Evolutionary conservation across 495 filamentous ascomycete species (phyloP).

Genomic region (Xylaria flabelliformis): DNA sequence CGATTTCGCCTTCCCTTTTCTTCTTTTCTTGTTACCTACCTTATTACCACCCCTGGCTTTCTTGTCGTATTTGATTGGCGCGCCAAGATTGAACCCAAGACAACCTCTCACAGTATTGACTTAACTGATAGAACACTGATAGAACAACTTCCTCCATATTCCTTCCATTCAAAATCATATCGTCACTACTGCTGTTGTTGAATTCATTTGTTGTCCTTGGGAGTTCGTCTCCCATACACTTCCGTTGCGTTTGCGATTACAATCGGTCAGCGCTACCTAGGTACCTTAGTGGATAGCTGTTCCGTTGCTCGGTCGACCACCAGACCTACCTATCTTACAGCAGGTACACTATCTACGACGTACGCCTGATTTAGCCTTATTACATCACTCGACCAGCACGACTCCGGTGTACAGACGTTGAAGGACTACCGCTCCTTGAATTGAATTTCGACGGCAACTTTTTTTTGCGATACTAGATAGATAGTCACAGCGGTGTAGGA

Average conservation of each 20-base stretch:
- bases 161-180: not conserved
- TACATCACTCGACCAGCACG: not conserved
- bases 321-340: not conserved
- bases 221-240: not conserved
- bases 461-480: not conserved
- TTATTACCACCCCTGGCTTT: not conserved
- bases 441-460: not conserved
- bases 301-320: conserved; percentile 21
- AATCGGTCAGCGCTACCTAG: not conserved
- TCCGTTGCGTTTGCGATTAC: not conserved
- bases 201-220: not conserved
- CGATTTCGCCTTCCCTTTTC: not conserved
- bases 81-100: not conserved
- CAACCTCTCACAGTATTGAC: not conserved
- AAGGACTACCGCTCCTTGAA: not conserved
- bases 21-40: not conserved
- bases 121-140: not conserved
- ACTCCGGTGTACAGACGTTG: not conserved
- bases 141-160: not conserved
- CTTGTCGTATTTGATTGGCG: not conserved
- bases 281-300: not conserved
- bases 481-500: not conserved
- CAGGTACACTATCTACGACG: not conserved
- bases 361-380: not conserved
- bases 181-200: not conserved